phyloP scores from a whole-genome alignment of 2,329 filamentous ascomycete species.

The Ascochyta viciae-villosae region DNA sequence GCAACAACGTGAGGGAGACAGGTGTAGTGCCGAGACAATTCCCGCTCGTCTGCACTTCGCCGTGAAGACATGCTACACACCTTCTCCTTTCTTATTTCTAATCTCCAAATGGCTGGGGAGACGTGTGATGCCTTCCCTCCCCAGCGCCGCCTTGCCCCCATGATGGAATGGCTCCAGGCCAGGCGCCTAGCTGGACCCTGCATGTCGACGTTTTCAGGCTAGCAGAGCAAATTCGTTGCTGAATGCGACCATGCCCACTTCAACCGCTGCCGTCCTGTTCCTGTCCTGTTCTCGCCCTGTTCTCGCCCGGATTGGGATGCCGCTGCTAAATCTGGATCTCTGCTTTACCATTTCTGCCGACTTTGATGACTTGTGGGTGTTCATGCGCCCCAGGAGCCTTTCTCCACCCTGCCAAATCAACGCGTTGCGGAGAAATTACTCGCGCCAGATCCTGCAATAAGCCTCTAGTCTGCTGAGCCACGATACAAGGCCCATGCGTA shows the following conservation, averaged over 20 bases:
- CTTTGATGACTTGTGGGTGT: slow-evolving; percentile 3
- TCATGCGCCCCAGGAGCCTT: slow-evolving; percentile 13
- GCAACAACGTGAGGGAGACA: neutral
- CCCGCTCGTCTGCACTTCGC: neutral
- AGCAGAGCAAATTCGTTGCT: slow-evolving; percentile 1
- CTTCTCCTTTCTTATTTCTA: too few relatives aligned
- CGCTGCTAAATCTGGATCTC: slow-evolving; percentile 7
- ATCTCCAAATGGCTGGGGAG: neutral
- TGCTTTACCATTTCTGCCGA: neutral
- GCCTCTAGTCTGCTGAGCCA: slow-evolving; percentile 12
- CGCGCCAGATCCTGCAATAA: slow-evolving; percentile 22
- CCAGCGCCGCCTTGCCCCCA: slow-evolving; percentile 2
- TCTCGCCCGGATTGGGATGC: slow-evolving; percentile 7
- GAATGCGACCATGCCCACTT: slow-evolving; percentile 5
- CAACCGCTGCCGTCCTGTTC: neutral
- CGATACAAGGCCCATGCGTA: slow-evolving; percentile 11
- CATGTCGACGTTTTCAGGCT: slow-evolving; percentile 9
- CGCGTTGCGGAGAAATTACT: slow-evolving; percentile 18
- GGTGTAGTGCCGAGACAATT: neutral
- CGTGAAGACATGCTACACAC: neutral
- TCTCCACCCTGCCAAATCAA: slow-evolving; percentile 16
- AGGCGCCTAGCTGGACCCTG: slow-evolving; percentile 11
- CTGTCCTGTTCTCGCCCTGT: neutral
- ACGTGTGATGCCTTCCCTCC: neutral
- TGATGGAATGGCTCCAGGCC: slow-evolving; percentile 1